Conservation (phyloP, 148 eudicot species). For the Suaeda aralocaspica region DNA sequence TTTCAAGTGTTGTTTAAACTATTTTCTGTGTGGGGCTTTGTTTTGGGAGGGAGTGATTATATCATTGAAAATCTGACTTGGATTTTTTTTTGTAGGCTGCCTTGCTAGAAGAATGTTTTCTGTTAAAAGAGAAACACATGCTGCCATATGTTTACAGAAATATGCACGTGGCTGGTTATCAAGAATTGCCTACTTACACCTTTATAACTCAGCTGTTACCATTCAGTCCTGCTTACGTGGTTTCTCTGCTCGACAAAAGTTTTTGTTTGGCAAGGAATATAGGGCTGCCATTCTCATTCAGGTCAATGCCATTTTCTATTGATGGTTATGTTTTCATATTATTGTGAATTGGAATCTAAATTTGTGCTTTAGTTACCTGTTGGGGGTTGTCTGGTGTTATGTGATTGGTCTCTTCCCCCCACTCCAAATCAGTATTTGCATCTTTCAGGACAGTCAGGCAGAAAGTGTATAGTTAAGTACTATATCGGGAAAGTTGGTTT, state of each 20-base stretch:
- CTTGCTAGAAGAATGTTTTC: slow-evolving; percentile 54
- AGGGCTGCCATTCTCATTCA: slow-evolving; percentile 82
- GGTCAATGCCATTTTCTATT: slow-evolving; percentile 37
- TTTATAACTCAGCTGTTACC: slow-evolving; percentile 38
- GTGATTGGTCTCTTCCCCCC: neutral
- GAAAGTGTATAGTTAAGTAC: neutral
- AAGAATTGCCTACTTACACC: slow-evolving; percentile 47
- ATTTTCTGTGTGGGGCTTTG: neutral
- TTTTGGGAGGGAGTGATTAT: neutral
- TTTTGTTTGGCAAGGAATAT: slow-evolving; percentile 50
- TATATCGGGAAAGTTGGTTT: neutral
- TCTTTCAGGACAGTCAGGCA: neutral
- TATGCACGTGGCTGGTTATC: slow-evolving; percentile 62
- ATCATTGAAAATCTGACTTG: no score
- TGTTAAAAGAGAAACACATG: slow-evolving; percentile 46
- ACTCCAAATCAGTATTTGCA: no score
- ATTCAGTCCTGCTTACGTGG: slow-evolving; percentile 75
- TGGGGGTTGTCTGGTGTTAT: neutral
- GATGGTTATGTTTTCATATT: neutral
- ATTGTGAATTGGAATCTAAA: neutral
- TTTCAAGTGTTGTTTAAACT: no score
- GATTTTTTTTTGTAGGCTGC: slow-evolving; percentile 44
- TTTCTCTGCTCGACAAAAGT: slow-evolving; percentile 58
- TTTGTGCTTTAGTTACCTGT: no score
- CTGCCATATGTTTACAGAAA: slow-evolving; percentile 71